Evolutionary conservation across 345 rosid species (phyloP).

Genomic region (Camelina hispida): DNA sequence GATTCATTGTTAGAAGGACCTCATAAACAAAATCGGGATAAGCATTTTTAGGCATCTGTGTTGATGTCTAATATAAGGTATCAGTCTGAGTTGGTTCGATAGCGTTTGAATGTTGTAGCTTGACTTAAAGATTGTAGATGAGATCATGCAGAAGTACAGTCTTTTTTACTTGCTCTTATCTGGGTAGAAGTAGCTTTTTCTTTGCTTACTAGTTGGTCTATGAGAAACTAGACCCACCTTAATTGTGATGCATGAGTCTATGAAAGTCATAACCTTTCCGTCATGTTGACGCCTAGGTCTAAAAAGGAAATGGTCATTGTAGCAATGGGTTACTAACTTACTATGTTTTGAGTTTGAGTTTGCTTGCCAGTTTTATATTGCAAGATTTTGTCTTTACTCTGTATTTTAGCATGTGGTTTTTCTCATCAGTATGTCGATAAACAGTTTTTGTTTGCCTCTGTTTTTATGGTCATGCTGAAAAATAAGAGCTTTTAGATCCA

Average conservation of each 20-base stretch:
- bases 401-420: conserved; percentile 14
- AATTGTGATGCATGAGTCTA: conserved; percentile 7
- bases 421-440: neutral
- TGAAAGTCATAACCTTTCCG: neutral
- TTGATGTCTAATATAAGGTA: conserved; percentile 10
- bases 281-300: neutral
- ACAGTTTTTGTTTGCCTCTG: conserved; percentile 4
- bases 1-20: conserved; percentile 1
- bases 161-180: conserved; percentile 11
- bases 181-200: neutral
- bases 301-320: conserved; percentile 4
- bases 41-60: neutral
- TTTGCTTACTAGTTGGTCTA: neutral
- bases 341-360: conserved; percentile 7
- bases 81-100: neutral
- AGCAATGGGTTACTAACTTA: neutral
- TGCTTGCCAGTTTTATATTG: neutral
- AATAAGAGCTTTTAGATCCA: neutral
- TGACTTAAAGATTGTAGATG: conserved; percentile 1
- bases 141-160: neutral
- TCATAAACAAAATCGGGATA: neutral
- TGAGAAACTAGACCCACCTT: neutral
- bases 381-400: neutral
- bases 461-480: conserved; percentile 3
- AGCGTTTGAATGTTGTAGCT: neutral